Evolutionary conservation across 2,329 filamentous ascomycete species (phyloP).

Genomic region (Fusarium sp.): DNA sequence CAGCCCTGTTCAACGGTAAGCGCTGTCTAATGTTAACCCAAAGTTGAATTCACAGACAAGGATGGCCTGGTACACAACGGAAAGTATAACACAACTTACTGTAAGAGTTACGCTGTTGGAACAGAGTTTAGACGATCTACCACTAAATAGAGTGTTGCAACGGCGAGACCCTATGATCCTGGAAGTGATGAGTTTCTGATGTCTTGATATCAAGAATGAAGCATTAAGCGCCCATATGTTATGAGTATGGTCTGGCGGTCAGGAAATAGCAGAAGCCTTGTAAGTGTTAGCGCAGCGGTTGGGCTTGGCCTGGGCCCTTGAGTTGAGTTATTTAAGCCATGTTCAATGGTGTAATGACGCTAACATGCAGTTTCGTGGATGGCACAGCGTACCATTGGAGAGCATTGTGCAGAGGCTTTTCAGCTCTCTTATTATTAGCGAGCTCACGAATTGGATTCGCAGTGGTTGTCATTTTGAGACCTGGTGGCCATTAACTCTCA

Average conservation of each 20-base stretch:
- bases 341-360: slow-evolving; percentile 14
- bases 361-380: slow-evolving; percentile 9
- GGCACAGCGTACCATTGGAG: slow-evolving; percentile 14
- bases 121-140: slow-evolving; percentile 16
- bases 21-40: not conserved
- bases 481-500: not conserved
- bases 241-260: slow-evolving; percentile 21
- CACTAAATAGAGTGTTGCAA: slow-evolving; percentile 1
- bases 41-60: not conserved
- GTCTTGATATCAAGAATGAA: not conserved
- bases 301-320: slow-evolving; percentile 34
- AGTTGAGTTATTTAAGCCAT: slow-evolving; percentile 30
- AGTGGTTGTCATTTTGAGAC: slow-evolving; percentile 20
- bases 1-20: slow-evolving; percentile 36
- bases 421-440: slow-evolving; percentile 1
- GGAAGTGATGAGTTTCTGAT: not conserved
- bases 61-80: not conserved
- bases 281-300: slow-evolving; percentile 22
- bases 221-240: slow-evolving; percentile 6
- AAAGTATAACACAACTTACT: not conserved
- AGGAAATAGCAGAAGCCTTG: slow-evolving; percentile 18
- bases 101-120: not conserved
- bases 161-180: not conserved
- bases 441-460: slow-evolving; percentile 14
- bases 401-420: slow-evolving; percentile 5